Evolutionary conservation across 108 stramenopile genomes (phyloP), one percentile per base, ranked within the genome.

Genomic region (Cyclotella atomus): DNA sequence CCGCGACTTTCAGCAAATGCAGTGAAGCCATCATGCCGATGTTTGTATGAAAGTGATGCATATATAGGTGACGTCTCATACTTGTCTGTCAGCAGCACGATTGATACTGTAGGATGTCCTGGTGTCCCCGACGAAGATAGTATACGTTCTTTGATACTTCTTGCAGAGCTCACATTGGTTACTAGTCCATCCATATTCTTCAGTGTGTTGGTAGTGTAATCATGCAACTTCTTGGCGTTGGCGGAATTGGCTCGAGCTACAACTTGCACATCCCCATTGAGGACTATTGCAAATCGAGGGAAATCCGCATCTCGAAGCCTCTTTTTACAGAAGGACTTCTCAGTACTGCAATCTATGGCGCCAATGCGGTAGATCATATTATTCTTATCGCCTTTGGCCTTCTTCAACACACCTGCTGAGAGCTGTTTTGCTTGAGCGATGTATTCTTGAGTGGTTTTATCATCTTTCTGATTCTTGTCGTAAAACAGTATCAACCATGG

Each of bases 401-500:
- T 87, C 19, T 76, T 88, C 73, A 35, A 77, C 70, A 61, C 83
- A 61, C 34, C 71, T 60, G 75, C 87, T 71, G 34, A 79, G 20
- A 53, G 66, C 55, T 36, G 71, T 59, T 66, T 85, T 64, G 53
- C 75, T 8, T 38, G 59, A 6, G 66, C 46, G 8, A 68, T 47
- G 59, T 68, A 61, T 20, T 36, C 44, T 28, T 65, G 32, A 1
- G 69, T 69, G 23, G 59, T 44, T 54, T 73, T 81, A 8, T 46
- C 45, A 34, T 84, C 53, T 53, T 10, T 9, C 69, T 69, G 67
- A 19, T 84, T 65, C 43, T 78, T 83, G 19, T 63, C 62, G 55
- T 88, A 94, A 69, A 93, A 94, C 55, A 91, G 57, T 24, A 94
- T 62, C 45, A 91, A 30, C 92, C 92, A 94, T 50, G 89, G 64